Percentiles rank a stretch among this genome's conserved stretches.
Evolutionary conservation across 2,329 filamentous ascomycete species (phyloP).

Genomic region (Epichloe hybrida): DNA sequence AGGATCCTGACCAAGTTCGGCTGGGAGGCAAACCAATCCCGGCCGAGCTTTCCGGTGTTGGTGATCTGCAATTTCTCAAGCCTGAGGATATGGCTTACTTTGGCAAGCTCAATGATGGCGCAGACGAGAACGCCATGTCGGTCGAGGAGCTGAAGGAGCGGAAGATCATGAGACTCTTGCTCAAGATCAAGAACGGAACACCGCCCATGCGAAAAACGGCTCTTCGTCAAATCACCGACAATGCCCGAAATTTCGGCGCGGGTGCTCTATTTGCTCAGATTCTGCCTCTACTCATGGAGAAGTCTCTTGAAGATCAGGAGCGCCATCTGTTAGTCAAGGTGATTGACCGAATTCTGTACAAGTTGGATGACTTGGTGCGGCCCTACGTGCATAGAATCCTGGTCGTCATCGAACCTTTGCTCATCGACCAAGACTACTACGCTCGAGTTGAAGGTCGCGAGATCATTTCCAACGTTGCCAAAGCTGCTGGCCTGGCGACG

Average conservation of each 20-base stretch:
- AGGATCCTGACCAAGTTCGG: constrained; percentile 76
- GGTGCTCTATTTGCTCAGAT: constrained; percentile 95
- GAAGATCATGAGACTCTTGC: constrained; percentile 91
- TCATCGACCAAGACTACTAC: constrained; percentile 99
- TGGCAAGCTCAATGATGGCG: constrained; percentile 87
- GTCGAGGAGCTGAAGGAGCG: constrained; percentile 95
- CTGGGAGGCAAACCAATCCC: constrained; percentile 81
- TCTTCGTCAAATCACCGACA: constrained; percentile 91
- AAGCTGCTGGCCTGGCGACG: constrained; percentile 88
- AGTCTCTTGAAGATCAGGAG: constrained; percentile 93
- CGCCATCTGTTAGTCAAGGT: constrained; percentile 97
- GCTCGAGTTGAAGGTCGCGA: constrained; percentile 95
- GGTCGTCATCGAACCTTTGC: constrained; percentile 95
- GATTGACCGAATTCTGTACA: constrained; percentile 96
- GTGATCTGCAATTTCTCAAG: constrained; percentile 96
- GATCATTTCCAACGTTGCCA: constrained; percentile 95
- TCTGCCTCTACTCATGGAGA: constrained; percentile 92
- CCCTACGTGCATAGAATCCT: constrained; percentile 97
- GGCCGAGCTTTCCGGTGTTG: constrained; percentile 90
- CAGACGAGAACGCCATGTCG: constrained; percentile 79
- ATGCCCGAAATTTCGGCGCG: constrained; percentile 89
- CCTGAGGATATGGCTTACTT: constrained; percentile 98
- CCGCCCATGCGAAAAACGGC: constrained; percentile 98
- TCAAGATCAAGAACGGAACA: constrained; percentile 99
- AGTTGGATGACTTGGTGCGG: constrained; percentile 89